These are phyloP conservation scores for Podospora australis DNA, from an alignment of 495 filamentous ascomycete species.

Conservation along the genomic window DNA sequence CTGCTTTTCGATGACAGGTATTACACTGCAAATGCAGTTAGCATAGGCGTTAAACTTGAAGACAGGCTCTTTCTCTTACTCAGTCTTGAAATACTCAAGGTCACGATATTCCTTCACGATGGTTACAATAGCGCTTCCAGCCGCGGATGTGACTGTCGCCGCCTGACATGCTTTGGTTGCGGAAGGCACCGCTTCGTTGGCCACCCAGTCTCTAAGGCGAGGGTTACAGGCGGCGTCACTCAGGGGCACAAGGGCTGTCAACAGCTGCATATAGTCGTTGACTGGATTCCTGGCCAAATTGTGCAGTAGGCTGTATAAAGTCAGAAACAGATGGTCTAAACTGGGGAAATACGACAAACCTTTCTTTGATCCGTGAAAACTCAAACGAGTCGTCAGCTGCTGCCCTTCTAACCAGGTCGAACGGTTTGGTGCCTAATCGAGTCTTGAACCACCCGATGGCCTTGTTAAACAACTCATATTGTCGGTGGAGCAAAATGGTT, in stretches of 20 bases:
- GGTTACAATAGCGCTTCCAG: conserved; percentile 5
- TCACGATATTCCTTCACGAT: conserved; percentile 8
- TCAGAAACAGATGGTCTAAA: neutral
- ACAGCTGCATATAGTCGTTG: neutral
- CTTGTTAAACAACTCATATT: conserved; percentile 15
- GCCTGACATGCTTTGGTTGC: conserved; percentile 1
- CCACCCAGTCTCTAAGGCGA: neutral
- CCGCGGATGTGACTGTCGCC: neutral
- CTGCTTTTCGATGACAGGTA: conserved; percentile 5
- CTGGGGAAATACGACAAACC: neutral
- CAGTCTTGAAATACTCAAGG: conserved; percentile 5
- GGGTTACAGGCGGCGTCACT: neutral
- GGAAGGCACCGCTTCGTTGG: conserved; percentile 6
- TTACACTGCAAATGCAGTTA: neutral
- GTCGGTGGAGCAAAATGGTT: neutral
- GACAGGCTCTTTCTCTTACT: neutral
- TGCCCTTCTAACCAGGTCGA: neutral
- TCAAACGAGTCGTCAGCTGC: conserved; percentile 1
- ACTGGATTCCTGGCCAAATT: neutral
- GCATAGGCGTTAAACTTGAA: neutral
- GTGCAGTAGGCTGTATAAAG: neutral
- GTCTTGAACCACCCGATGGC: conserved; percentile 3
- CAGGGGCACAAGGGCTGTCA: conserved; percentile 1
- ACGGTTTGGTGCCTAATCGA: neutral
- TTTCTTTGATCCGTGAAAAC: conserved; percentile 7